Conservation (phyloP, 2,329 filamentous ascomycete species). For the Chaetothyriales sp. region DNA sequence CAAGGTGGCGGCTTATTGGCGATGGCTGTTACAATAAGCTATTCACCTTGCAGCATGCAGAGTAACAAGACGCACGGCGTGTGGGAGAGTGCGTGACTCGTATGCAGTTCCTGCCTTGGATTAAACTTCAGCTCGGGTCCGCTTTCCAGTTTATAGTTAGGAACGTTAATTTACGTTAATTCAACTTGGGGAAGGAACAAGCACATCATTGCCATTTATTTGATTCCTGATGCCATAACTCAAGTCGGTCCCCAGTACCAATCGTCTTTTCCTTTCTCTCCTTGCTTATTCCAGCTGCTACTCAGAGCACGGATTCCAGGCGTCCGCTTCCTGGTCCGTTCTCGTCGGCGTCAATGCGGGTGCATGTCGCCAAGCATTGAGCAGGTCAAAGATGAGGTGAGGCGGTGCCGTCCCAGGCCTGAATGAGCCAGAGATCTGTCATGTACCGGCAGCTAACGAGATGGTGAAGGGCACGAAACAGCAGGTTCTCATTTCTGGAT, state of each 20-base stretch:
- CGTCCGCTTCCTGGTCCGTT: not conserved
- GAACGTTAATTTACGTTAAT: not conserved
- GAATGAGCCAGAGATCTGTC: not conserved
- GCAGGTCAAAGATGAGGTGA: slow-evolving; percentile 55
- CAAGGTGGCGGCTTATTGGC: not conserved
- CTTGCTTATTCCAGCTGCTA: not conserved
- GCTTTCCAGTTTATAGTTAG: not conserved
- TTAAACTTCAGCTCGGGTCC: not conserved
- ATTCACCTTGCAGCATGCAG: too few species aligned
- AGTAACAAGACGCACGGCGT: too few species aligned
- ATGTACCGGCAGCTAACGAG: not conserved
- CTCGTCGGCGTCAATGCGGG: not conserved
- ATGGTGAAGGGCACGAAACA: slow-evolving; percentile 38
- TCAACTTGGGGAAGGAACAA: not conserved
- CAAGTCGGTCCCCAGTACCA: too few species aligned
- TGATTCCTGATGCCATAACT: too few species aligned
- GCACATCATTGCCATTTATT: too few species aligned
- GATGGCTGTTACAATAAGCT: not conserved
- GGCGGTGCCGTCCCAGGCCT: slow-evolving; percentile 1
- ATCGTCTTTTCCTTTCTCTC: too few species aligned
- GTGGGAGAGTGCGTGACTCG: too few species aligned
- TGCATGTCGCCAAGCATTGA: slow-evolving; percentile 44
- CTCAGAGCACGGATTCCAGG: not conserved
- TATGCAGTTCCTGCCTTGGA: too few species aligned
- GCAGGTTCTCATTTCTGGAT: slow-evolving; percentile 52